These are phyloP conservation scores for Tuber microsphaerosporum DNA, from an alignment of 495 filamentous ascomycete species.

Conservation along the genomic window DNA sequence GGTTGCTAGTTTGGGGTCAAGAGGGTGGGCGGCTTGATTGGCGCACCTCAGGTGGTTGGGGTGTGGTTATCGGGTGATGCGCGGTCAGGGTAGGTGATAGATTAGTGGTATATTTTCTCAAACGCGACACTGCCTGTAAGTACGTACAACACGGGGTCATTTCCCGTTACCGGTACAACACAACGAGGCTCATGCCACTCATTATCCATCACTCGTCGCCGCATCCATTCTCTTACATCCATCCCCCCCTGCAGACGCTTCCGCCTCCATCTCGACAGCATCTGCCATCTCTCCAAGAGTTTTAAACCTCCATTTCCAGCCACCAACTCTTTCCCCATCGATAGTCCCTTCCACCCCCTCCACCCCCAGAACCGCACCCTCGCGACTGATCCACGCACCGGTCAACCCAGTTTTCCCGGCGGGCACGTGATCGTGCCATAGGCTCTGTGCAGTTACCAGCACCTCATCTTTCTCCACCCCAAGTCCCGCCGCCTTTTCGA, in stretches of 20 bases:
- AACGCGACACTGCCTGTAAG: not conserved
- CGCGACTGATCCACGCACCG: conserved; percentile 65
- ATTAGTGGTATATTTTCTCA: not conserved
- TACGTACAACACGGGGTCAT: not conserved
- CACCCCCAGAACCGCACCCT: conserved; percentile 45
- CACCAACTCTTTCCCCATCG: conserved; percentile 45
- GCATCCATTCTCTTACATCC: not conserved
- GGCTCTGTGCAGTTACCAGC: conserved; percentile 62
- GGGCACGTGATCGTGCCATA: conserved; percentile 66
- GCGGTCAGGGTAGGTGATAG: not conserved
- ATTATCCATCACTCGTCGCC: not conserved
- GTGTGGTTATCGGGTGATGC: not conserved
- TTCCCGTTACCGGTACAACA: not conserved
- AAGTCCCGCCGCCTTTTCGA: conserved; percentile 51
- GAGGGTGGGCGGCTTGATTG: not conserved
- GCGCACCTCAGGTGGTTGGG: not conserved
- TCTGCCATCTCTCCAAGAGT: conserved; percentile 66
- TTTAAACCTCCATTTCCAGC: conserved; percentile 55
- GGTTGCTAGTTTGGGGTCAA: not conserved
- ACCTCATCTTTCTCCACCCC: conserved; percentile 52
- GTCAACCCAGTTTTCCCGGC: conserved; percentile 55
- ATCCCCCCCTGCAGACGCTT: not conserved
- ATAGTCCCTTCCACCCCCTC: conserved; percentile 48
- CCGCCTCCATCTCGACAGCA: conserved; percentile 51
- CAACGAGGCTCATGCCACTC: not conserved